A percentile compares a stretch with the other conserved stretches of the same genome.
Conservation (phyloP, 2,329 filamentous ascomycete species). For the Colletotrichum ledebouriae region DNA sequence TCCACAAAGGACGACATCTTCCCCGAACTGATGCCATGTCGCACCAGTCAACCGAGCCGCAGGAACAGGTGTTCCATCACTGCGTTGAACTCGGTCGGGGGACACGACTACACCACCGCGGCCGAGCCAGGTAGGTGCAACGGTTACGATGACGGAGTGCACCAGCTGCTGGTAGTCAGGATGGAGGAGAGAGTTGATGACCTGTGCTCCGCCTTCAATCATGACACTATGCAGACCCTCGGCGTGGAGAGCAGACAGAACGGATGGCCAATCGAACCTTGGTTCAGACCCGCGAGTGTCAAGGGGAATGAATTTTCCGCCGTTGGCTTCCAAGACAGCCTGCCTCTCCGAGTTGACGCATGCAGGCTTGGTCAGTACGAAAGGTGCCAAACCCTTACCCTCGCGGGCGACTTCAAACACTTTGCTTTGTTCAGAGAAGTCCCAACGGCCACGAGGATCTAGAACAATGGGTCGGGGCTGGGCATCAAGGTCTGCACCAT, state of each 20-base stretch:
- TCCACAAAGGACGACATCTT: constrained; percentile 87
- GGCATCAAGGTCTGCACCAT: constrained; percentile 62
- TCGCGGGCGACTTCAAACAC: constrained; percentile 74
- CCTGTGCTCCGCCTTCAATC: constrained; percentile 87
- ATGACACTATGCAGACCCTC: constrained; percentile 83
- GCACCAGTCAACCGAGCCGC: constrained; percentile 76
- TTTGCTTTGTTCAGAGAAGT: constrained; percentile 69
- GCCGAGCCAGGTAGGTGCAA: constrained; percentile 93
- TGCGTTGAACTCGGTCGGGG: constrained; percentile 70
- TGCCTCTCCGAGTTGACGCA: constrained; percentile 57
- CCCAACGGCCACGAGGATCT: constrained; percentile 84
- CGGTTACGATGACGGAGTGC: constrained; percentile 85
- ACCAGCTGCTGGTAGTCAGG: constrained; percentile 72
- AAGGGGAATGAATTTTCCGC: constrained; percentile 66
- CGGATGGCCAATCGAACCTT: constrained; percentile 73
- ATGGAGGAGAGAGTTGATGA: constrained; percentile 86
- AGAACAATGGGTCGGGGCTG: constrained; percentile 88
- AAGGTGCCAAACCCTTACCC: constrained; percentile 79
- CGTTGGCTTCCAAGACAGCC: constrained; percentile 60
- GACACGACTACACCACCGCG: constrained; percentile 83
- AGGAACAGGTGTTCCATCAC: constrained; percentile 65
- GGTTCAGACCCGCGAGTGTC: constrained; percentile 47
- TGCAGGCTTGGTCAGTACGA: constrained; percentile 70
- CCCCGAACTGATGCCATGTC: constrained; percentile 82
- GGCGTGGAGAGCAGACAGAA: constrained; percentile 69